Conservation (phyloP, 768 basidiomycete species). For the Boletus eberwhitei region DNA sequence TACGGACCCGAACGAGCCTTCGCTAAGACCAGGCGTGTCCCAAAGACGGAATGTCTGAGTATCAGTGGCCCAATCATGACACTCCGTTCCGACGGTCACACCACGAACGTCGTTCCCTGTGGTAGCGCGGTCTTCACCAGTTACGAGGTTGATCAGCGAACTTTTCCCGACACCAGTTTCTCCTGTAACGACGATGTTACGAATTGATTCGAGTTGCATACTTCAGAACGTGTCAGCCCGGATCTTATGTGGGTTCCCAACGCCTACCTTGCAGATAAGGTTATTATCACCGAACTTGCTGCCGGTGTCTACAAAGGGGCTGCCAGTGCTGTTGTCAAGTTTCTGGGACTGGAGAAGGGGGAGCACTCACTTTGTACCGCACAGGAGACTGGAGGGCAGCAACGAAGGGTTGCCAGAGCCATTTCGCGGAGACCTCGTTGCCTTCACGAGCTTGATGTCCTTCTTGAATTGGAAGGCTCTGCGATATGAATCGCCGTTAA, state of each 20-base stretch:
- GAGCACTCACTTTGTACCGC: slow-evolving; percentile 2
- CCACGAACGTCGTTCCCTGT: slow-evolving; percentile 23
- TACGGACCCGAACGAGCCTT: slow-evolving; percentile 24
- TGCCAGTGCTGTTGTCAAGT: neutral
- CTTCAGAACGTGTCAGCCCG: slow-evolving; percentile 9
- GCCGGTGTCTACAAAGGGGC: neutral
- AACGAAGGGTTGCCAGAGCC: slow-evolving; percentile 8
- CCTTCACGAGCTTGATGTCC: slow-evolving; percentile 12
- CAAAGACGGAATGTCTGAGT: slow-evolving; percentile 25
- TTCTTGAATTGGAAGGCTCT: slow-evolving; percentile 23
- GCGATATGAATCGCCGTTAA: slow-evolving; percentile 7
- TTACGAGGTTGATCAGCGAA: slow-evolving; percentile 29
- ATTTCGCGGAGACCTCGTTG: slow-evolving; percentile 20
- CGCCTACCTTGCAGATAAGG: slow-evolving; percentile 3
- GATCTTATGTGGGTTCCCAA: neutral
- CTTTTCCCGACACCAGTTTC: slow-evolving; percentile 33
- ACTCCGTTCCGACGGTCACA: slow-evolving; percentile 21
- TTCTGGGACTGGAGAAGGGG: neutral
- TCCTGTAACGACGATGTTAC: slow-evolving; percentile 29
- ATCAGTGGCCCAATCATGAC: slow-evolving; percentile 14
- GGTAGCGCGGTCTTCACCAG: slow-evolving; percentile 19
- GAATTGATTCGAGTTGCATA: slow-evolving; percentile 11
- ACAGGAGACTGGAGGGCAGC: neutral
- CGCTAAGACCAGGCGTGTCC: slow-evolving; percentile 34
- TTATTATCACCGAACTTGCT: slow-evolving; percentile 7